Evolutionary conservation across 2,329 filamentous ascomycete genomes (phyloP).

Genomic region (Raffaelea deltoideospora): DNA sequence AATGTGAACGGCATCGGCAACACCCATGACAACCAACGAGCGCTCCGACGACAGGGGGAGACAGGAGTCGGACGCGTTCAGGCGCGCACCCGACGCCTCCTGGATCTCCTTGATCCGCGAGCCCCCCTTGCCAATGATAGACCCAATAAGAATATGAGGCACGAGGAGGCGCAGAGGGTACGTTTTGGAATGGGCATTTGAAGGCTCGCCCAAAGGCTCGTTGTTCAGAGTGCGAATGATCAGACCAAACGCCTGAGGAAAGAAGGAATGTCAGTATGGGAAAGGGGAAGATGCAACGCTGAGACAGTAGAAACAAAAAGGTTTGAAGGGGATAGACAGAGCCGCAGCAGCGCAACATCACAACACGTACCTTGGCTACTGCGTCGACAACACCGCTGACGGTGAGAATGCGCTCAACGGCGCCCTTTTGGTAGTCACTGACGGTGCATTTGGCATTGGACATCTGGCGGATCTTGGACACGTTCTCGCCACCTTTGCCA

Average conservation of each 20-base stretch:
- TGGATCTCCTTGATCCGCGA: constrained; percentile 96
- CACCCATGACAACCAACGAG: constrained; percentile 93
- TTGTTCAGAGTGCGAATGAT: constrained; percentile 98
- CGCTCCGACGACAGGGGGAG: constrained; percentile 90
- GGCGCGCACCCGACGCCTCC: constrained; percentile 85
- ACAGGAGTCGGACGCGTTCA: constrained; percentile 92
- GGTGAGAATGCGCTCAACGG: constrained; percentile 92
- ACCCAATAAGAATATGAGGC: constrained; percentile 92
- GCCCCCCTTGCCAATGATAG: constrained; percentile 95
- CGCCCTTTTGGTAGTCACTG: constrained; percentile 93
- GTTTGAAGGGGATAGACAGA: background rate
- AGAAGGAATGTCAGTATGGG: no score
- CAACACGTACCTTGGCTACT: constrained; percentile 66
- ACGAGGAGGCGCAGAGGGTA: constrained; percentile 92
- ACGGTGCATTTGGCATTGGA: constrained; percentile 98
- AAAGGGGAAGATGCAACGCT: background rate
- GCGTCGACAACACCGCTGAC: constrained; percentile 95
- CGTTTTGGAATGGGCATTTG: constrained; percentile 87
- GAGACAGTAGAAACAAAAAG: background rate
- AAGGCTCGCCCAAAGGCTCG: constrained; percentile 75
- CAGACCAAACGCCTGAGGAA: constrained; percentile 69
- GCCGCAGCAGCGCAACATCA: background rate
- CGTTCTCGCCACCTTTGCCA: constrained; percentile 96
- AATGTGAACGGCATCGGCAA: constrained; percentile 96
- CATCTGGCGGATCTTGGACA: constrained; percentile 87